These are phyloP conservation scores for Paxillus ammoniavirescens DNA, from an alignment of 768 basidiomycete species.

Conservation along the genomic window DNA sequence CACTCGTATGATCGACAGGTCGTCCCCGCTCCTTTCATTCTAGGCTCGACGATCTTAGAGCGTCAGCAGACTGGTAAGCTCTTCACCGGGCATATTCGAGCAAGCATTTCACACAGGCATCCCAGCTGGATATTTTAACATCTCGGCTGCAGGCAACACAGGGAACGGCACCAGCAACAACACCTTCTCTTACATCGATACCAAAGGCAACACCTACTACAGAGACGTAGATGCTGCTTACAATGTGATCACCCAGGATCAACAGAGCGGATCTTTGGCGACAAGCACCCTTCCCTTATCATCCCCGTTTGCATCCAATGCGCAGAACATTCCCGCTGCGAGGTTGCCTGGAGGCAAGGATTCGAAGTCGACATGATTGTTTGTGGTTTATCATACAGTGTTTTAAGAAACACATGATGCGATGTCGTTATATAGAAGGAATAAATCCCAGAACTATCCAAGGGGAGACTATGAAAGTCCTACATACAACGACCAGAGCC, in stretches of 20 bases:
- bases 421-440: neutral
- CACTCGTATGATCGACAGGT: slow-evolving; percentile 66
- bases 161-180: slow-evolving; percentile 75
- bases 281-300: slow-evolving; percentile 8
- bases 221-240: slow-evolving; percentile 59
- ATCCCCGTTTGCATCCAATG: neutral
- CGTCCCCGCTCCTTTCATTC: slow-evolving; percentile 56
- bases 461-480: no score
- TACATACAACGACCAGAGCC: neutral
- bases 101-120: neutral
- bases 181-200: slow-evolving; percentile 59
- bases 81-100: neutral
- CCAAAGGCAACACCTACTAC: slow-evolving; percentile 58
- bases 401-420: neutral
- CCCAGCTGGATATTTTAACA: slow-evolving; percentile 50
- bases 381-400: neutral
- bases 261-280: slow-evolving; percentile 50
- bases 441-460: no score
- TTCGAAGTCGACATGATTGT: neutral
- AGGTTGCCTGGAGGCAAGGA: slow-evolving; percentile 38
- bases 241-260: slow-evolving; percentile 60
- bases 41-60: slow-evolving; percentile 56
- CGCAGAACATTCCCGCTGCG: slow-evolving; percentile 10
- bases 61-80: slow-evolving; percentile 57
- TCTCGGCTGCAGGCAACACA: slow-evolving; percentile 43